phyloP scores from a whole-genome alignment of 192 early-diverging fungal species.

The Dispira simplex region DNA sequence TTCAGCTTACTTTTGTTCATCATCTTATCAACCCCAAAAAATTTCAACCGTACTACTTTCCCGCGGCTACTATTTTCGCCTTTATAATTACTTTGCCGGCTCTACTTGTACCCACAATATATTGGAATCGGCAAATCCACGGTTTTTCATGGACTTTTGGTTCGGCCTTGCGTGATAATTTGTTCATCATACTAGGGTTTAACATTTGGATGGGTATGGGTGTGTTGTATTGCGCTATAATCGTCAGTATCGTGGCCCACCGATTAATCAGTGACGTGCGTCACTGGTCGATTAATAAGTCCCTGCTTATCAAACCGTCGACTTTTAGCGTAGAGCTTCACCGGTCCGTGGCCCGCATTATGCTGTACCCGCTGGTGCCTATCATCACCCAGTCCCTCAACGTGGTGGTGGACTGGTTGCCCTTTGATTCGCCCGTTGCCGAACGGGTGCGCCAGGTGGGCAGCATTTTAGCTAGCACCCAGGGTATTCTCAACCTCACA shows the following conservation, averaged over 20 bases:
- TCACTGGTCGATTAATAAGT: no score
- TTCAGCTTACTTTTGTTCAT: conserved; percentile 8
- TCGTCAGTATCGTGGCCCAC: background rate
- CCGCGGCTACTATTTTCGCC: background rate
- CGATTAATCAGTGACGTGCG: background rate
- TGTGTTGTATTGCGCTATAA: background rate
- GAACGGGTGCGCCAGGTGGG: conserved; percentile 20
- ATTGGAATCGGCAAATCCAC: background rate
- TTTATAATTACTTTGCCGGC: conserved; percentile 1
- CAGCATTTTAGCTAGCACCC: conserved; percentile 16
- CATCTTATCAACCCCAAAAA: background rate
- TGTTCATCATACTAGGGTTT: conserved; percentile 3
- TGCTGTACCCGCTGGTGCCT: conserved; percentile 23
- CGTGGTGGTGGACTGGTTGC: conserved; percentile 22
- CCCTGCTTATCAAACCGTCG: conserved; percentile 10
- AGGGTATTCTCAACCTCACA: conserved; percentile 20
- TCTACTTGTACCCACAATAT: background rate
- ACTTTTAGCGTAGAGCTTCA: conserved; percentile 22
- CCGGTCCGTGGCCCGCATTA: conserved; percentile 23
- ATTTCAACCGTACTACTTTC: conserved; percentile 1
- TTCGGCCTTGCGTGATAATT: background rate
- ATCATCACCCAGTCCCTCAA: conserved; percentile 23
- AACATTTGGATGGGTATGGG: conserved; percentile 1
- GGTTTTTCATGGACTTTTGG: conserved; percentile 1
- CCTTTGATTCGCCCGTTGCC: conserved; percentile 6